These are phyloP conservation scores for Xylariales sp. DNA, from an alignment of 2,329 filamentous ascomycete species.

Conservation along the genomic window DNA sequence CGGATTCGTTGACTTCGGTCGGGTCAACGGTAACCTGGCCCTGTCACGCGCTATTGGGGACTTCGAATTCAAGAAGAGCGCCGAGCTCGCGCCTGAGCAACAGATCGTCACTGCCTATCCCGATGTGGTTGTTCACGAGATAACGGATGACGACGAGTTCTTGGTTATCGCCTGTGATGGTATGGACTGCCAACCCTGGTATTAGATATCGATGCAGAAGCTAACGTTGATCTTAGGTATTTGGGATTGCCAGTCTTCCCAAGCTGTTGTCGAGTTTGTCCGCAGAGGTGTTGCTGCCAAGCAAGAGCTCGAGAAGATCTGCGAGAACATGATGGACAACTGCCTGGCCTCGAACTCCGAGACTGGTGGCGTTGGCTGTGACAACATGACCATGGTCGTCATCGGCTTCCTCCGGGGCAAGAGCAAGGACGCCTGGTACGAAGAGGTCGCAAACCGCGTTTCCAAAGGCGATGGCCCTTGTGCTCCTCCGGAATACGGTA, in stretches of 20 bases:
- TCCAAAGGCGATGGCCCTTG: constrained; percentile 96
- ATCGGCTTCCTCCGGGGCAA: constrained; percentile 86
- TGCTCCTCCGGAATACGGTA: constrained; percentile 99
- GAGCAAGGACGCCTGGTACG: constrained; percentile 97
- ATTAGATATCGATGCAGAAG: too few species aligned
- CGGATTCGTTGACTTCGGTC: constrained; percentile 96
- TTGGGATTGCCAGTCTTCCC: constrained; percentile 98
- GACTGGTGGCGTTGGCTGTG: constrained; percentile 94
- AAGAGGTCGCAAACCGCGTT: constrained; percentile 88
- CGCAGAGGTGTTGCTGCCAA: constrained; percentile 93
- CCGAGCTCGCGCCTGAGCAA: constrained; percentile 92
- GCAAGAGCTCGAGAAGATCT: constrained; percentile 90
- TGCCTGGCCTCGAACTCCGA: constrained; percentile 97
- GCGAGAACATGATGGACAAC: constrained; percentile 99
- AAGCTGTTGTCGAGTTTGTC: constrained; percentile 95
- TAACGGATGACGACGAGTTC: constrained; percentile 93
- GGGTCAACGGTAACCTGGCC: constrained; percentile 96
- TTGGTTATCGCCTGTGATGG: constrained; percentile 88
- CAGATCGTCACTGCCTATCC: constrained; percentile 98
- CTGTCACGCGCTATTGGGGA: constrained; percentile 96
- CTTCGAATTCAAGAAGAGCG: constrained; percentile 99
- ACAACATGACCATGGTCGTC: constrained; percentile 99
- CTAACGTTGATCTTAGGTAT: too few species aligned
- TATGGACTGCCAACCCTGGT: constrained; percentile 38
- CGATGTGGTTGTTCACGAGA: constrained; percentile 86